Evolutionary conservation across 768 basidiomycete genomes (phyloP).

Genomic region (Cystofilobasidium ferigula): DNA sequence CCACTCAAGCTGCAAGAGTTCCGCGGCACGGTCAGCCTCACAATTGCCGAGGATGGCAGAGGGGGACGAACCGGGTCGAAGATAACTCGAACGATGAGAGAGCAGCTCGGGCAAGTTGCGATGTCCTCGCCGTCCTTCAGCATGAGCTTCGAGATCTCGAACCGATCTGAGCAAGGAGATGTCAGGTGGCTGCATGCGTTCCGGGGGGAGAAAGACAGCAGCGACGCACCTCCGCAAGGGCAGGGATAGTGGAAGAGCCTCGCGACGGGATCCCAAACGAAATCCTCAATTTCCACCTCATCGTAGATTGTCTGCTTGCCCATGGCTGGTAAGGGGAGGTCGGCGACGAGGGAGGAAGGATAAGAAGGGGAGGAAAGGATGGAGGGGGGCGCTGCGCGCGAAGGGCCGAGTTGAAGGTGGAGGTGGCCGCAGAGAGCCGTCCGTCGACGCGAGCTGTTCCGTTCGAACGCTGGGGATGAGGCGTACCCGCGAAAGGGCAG

Average conservation of each 20-base stretch:
- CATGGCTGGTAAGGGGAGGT: too few species aligned
- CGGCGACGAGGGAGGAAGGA: neutral
- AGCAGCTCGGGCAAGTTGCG: conserved; percentile 92
- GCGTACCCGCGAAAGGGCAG: too few species aligned
- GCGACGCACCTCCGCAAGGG: conserved; percentile 56
- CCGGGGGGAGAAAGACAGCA: neutral
- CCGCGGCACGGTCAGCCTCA: neutral
- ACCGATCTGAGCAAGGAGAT: conserved; percentile 51
- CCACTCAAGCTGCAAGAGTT: conserved; percentile 26
- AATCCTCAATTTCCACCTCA: conserved; percentile 95
- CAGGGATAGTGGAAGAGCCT: conserved; percentile 95
- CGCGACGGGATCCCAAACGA: conserved; percentile 67
- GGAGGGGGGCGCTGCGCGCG: too few species aligned
- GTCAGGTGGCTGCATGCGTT: neutral
- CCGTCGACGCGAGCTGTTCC: too few species aligned
- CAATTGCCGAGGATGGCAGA: neutral
- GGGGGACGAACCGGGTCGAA: conserved; percentile 73
- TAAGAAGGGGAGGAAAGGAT: neutral
- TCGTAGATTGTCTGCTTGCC: conserved; percentile 49
- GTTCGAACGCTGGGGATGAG: too few species aligned
- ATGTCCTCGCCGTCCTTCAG: conserved; percentile 83
- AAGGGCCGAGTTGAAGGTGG: too few species aligned
- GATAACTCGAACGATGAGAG: conserved; percentile 78
- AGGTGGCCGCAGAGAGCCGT: too few species aligned
- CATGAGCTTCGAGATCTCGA: conserved; percentile 81